Evolutionary conservation across 1,284 basidiomycete genomes (phyloP).

Genomic region (Moniliophthora roreri): DNA sequence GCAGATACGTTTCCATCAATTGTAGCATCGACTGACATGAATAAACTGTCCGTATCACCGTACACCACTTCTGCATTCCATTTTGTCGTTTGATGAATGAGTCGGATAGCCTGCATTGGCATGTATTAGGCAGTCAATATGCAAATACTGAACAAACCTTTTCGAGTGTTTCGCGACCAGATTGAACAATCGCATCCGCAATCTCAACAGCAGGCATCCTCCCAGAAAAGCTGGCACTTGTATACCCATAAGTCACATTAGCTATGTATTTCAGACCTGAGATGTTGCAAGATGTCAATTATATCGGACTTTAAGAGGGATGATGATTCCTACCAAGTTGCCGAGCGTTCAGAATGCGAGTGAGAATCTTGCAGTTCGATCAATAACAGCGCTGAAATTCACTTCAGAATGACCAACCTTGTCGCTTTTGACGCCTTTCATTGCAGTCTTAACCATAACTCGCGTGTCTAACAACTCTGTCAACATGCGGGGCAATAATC

Average conservation of each 20-base stretch:
- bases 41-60: conserved; percentile 97
- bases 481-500: conserved; percentile 90
- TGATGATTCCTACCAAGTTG: conserved; percentile 53
- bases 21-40: conserved; percentile 51
- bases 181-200: conserved; percentile 97
- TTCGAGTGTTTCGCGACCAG: conserved; percentile 92
- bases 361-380: conserved; percentile 57
- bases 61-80: conserved; percentile 96
- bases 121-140: neutral
- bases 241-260: conserved; percentile 96
- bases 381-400: neutral
- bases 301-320: no score
- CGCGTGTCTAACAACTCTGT: conserved; percentile 93
- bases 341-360: conserved; percentile 79
- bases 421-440: conserved; percentile 80
- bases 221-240: conserved; percentile 90
- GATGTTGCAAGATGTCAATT: neutral
- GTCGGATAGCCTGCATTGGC: conserved; percentile 68
- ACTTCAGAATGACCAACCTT: conserved; percentile 50
- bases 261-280: conserved; percentile 76
- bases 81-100: conserved; percentile 75
- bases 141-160: conserved; percentile 51
- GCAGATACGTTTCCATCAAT: neutral
- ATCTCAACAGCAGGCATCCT: conserved; percentile 99
- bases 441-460: conserved; percentile 95